Evolutionary conservation across 108 stramenopile species (phyloP), one percentile per base, ranked within the genome.

Genomic region (Seminavis robusta): DNA sequence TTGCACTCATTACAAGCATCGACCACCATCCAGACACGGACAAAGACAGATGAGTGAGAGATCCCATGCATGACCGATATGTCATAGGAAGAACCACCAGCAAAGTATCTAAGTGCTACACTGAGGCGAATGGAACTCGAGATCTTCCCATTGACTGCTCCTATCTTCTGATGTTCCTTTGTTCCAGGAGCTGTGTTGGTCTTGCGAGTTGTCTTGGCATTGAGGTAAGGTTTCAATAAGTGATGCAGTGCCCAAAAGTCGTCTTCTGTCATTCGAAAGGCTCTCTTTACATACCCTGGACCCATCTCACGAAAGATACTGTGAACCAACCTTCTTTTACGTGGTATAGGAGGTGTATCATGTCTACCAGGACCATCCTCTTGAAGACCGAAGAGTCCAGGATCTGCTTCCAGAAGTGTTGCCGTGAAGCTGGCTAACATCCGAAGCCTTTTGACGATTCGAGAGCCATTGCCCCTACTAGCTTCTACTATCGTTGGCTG

Each of bases 111-210:
- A 16, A 64, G 19, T 17, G 56, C 64, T 16, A 19, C 21, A 20
- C 34, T 47, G n/a, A 65, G 44, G 4, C 64, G 40, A 1, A 47
- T 17, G 16, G 17, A 15, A 9, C 24, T 33, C 13, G 33, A 26
- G 39, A 65, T 65, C 49, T 21, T 32, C 3, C 64, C 56, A 50
- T 57, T n/a, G n/a, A n/a, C n/a, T n/a, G n/a, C n/a, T n/a, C n/a
- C n/a, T n/a, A n/a, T n/a, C n/a, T n/a, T 33, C 17, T 16, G 17
- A 11, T 33, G 6, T 50, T 27, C 23, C 8, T 27, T 7, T 50
- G 9, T 6, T 7, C 15, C 19, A n/a, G 8, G n/a, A n/a, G n/a
- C n/a, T n/a, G n/a, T n/a, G n/a, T n/a, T n/a, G n/a, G n/a, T n/a
- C n/a, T n/a, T n/a, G n/a, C n/a, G n/a, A n/a, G n/a, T n/a, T n/a